A percentile compares a stretch with the other conserved stretches of the same genome.
phyloP scores from a whole-genome alignment of 2,329 filamentous ascomycete genomes.

The Trichoderma gracile region DNA sequence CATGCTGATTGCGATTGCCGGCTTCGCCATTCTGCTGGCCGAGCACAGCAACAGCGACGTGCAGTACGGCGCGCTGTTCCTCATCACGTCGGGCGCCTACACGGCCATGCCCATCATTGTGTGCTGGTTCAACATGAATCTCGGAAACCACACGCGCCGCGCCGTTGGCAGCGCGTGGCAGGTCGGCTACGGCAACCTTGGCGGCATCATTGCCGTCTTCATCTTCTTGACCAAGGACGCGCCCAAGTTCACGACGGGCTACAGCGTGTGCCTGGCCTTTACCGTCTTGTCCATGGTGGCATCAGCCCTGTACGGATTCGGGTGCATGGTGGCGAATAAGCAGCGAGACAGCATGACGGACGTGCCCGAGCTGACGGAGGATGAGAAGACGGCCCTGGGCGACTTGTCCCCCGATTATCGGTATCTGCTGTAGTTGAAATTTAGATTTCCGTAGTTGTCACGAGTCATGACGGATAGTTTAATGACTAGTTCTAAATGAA shows the following conservation, averaged over 20 bases:
- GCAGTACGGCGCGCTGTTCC: constrained; percentile 78
- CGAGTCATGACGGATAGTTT: constrained; percentile 3
- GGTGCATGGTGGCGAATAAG: constrained; percentile 62
- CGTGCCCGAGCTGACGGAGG: constrained; percentile 51
- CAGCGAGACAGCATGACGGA: constrained; percentile 53
- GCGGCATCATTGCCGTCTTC: constrained; percentile 76
- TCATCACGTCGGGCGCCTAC: constrained; percentile 78
- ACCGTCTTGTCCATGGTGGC: constrained; percentile 64
- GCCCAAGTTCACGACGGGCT: constrained; percentile 70
- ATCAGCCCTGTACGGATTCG: constrained; percentile 60
- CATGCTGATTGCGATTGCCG: constrained; percentile 68
- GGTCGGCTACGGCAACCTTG: constrained; percentile 76
- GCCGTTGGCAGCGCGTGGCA: constrained; percentile 75
- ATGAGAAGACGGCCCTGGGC: constrained; percentile 62
- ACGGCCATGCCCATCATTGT: constrained; percentile 86
- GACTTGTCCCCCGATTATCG: constrained; percentile 62
- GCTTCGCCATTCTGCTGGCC: constrained; percentile 72
- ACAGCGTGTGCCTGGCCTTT: constrained; percentile 76
- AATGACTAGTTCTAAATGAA: not conserved
- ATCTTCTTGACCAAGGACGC: constrained; percentile 66
- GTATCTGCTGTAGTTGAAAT: constrained; percentile 52
- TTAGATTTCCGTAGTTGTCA: not conserved
- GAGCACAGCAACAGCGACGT: constrained; percentile 67
- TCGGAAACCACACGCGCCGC: constrained; percentile 70
- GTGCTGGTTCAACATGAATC: constrained; percentile 82